phyloP scores from a whole-genome alignment of 805 yeast genomes.

The Cyberlindnera xishuangbannaensis region DNA sequence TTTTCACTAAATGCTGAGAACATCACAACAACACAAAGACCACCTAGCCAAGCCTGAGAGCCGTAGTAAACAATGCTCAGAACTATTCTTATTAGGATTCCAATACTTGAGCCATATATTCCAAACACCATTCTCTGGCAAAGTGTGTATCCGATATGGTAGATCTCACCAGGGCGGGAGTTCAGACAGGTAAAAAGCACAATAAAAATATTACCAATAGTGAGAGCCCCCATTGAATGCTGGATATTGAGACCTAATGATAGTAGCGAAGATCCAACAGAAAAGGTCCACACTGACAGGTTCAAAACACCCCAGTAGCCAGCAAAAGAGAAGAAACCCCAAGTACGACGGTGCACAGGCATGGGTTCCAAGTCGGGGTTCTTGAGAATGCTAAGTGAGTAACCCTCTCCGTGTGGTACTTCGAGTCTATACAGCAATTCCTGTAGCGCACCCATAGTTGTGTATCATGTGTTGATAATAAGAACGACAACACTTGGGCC shows the following conservation, averaged over 20 bases:
- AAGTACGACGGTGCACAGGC: conserved; percentile 31
- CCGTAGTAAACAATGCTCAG: conserved; percentile 38
- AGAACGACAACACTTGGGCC: too few relatives aligned
- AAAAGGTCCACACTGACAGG: conserved; percentile 32
- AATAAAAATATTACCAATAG: conserved; percentile 34
- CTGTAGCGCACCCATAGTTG: too few relatives aligned
- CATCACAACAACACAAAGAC: conserved; percentile 33
- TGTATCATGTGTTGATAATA: too few relatives aligned
- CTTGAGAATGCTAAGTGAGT: conserved; percentile 19
- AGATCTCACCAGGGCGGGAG: conserved; percentile 35
- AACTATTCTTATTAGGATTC: conserved; percentile 34
- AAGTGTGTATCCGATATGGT: conserved; percentile 35
- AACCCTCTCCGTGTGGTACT: conserved; percentile 21
- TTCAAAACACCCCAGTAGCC: conserved; percentile 33
- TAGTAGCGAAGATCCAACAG: conserved; percentile 34
- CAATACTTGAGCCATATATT: conserved; percentile 34
- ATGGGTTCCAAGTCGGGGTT: conserved; percentile 37
- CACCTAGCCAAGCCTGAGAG: conserved; percentile 40
- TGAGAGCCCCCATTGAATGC: conserved; percentile 36
- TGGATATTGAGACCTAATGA: conserved; percentile 34
- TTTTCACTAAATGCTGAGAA: conserved; percentile 31
- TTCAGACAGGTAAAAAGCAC: conserved; percentile 30
- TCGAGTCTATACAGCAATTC: conserved; percentile 16
- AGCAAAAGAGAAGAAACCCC: conserved; percentile 32
- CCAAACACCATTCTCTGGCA: conserved; percentile 36